Base-by-base conservation (phyloP, 805 yeast species). In the Hanseniaspora lindneri region DNA sequence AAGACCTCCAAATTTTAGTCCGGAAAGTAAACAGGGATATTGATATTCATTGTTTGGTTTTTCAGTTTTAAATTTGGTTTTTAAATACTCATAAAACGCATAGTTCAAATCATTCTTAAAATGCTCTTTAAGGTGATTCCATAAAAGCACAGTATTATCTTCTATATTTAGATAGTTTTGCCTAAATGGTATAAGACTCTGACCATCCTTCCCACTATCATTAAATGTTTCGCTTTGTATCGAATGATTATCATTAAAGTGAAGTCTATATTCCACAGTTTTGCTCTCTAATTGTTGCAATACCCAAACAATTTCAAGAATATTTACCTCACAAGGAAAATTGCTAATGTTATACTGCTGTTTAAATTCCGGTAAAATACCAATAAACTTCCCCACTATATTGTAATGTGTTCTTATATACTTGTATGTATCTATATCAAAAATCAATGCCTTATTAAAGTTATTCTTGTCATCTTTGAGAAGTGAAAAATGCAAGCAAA, bases 21-120 rank as follows among this genome's bases (percentile, higher is more conserved):
- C 49, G 2, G 49, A 23, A 17, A 46, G 19, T 14, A 46, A 19
- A 17, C 49, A 46, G 9, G 49, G 49, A 32, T 46, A 46, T 33
- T 28, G 35, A 13, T 4, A 2, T 6, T 30, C 24, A 11, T n/a
- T 13, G 1, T 13, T 25, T 17, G 2, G 20, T 1, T 14, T 1
- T 17, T 19, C 19, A 8, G 9, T 8, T 29, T 29, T 39, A 14
- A 46, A 46, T 8, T 46, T 46, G 10, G 19, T 11, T 39, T 46
- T 46, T 29, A 46, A 25, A 24, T 46, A 46, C n/a, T 14, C 24
- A 16, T 46, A 46, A 29, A 46, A 46, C 23, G 17, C 14, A 39
- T 32, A 37, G 21, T 39, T 39, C 7, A 46, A 8, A 24, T 32
- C 16, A 21, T 23, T 16, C 2, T 39, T n/a, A 9, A 46, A 19